phyloP scores from a whole-genome alignment of 2,329 filamentous ascomycete genomes.

The Plenodomus lindquistii region DNA sequence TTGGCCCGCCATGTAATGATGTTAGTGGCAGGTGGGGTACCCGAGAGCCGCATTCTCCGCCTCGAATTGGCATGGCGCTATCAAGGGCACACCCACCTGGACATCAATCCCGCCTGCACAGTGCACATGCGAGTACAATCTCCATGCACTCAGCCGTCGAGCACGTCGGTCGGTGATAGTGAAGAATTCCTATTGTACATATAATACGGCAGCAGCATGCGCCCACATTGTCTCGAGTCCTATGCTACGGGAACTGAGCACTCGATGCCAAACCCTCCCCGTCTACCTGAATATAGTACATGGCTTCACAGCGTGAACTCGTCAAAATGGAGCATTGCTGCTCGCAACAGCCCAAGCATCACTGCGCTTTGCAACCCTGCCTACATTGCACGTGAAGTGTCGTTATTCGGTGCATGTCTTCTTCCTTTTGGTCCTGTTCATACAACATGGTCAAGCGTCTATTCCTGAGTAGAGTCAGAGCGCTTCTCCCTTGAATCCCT shows the following conservation, averaged over 20 bases:
- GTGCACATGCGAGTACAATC: too few relatives aligned
- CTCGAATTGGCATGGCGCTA: too few relatives aligned
- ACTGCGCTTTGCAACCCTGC: neutral
- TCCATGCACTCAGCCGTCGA: too few relatives aligned
- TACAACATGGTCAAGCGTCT: neutral
- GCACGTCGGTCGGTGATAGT: too few relatives aligned
- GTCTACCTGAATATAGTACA: neutral
- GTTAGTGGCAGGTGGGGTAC: too few relatives aligned
- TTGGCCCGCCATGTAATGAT: neutral
- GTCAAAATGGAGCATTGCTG: neutral
- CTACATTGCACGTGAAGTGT: neutral
- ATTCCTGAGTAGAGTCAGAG: constrained; percentile 20
- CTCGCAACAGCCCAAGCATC: neutral
- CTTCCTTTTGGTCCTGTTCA: neutral
- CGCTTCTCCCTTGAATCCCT: too few relatives aligned
- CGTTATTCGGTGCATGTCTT: neutral
- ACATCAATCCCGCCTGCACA: too few relatives aligned
- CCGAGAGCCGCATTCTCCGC: neutral
- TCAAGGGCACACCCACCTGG: too few relatives aligned
- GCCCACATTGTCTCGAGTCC: neutral
- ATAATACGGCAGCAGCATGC: neutral
- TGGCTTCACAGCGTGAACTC: neutral
- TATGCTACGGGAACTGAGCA: neutral
- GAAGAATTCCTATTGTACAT: neutral
- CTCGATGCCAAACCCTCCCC: neutral